Evolutionary conservation across 139 green algal genomes (phyloP).

Genomic region (Coccomyxa sp.): DNA sequence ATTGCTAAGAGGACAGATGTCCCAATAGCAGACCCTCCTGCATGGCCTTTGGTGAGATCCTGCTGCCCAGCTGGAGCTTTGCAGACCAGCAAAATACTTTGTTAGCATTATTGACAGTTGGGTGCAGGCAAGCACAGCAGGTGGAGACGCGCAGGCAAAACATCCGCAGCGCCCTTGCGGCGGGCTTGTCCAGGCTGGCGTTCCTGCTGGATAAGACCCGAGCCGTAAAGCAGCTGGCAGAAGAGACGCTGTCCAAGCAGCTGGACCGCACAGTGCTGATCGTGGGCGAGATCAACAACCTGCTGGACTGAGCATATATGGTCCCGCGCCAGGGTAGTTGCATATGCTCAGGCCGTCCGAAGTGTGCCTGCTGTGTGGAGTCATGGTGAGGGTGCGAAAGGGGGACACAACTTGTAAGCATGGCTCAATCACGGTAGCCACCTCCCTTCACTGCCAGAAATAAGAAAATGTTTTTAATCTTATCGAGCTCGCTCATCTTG

Average conservation of each 20-base stretch:
- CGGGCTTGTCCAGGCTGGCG: constrained; percentile 25
- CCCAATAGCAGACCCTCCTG: no score
- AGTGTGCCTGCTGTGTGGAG: background rate
- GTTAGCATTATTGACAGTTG: background rate
- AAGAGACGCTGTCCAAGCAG: constrained; percentile 23
- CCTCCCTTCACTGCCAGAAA: background rate
- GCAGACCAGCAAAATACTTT: background rate
- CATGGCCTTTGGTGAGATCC: background rate
- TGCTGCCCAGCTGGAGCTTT: background rate
- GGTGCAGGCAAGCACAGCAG: constrained; percentile 31
- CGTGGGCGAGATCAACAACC: constrained; percentile 49
- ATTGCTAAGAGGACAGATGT: background rate
- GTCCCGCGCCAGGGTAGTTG: background rate
- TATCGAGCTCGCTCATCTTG: no score
- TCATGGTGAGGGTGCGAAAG: background rate
- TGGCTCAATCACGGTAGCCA: background rate
- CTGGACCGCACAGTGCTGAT: constrained; percentile 35
- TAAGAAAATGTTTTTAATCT: no score
- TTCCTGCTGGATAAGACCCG: constrained; percentile 18
- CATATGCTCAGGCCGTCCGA: background rate
- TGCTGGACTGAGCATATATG: constrained; percentile 4
- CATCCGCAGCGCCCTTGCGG: constrained; percentile 21
- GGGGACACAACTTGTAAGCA: background rate
- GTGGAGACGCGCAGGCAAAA: constrained; percentile 24
- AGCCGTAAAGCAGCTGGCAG: constrained; percentile 23